phyloP scores from a whole-genome alignment of 768 basidiomycete species.

The Lentinus brumalis region DNA sequence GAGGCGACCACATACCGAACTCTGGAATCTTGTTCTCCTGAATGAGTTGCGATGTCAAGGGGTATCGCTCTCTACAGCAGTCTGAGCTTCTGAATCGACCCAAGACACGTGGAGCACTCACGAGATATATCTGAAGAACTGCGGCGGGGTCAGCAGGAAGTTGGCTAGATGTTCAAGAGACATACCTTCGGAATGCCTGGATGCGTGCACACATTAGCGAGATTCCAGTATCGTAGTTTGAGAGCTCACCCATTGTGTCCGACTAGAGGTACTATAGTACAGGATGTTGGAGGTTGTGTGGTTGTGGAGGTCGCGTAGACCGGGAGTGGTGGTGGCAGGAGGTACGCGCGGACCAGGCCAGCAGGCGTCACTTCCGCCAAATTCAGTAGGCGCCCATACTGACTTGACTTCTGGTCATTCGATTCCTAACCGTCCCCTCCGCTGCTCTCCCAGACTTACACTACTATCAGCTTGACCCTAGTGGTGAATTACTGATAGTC shows the following conservation, averaged over 20 bases:
- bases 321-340: not conserved
- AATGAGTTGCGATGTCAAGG: constrained; percentile 95
- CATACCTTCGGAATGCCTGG: constrained; percentile 53
- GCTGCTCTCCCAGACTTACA: too few relatives aligned
- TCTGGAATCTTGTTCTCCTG: constrained; percentile 99
- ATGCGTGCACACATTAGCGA: constrained; percentile 2
- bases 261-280: constrained; percentile 5
- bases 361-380: not conserved
- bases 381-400: constrained; percentile 1
- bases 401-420: too few relatives aligned
- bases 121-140: constrained; percentile 99
- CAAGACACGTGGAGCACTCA: constrained; percentile 39
- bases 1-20: constrained; percentile 63
- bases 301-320: not conserved
- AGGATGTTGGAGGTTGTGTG: not conserved
- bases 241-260: constrained; percentile 10
- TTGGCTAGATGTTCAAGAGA: not conserved
- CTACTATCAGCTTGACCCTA: too few relatives aligned
- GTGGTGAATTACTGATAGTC: too few relatives aligned
- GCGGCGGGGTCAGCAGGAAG: constrained; percentile 6
- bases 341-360: constrained; percentile 2
- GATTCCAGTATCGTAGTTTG: too few relatives aligned
- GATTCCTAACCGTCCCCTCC: too few relatives aligned
- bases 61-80: constrained; percentile 84
- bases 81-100: not conserved